Conservation (phyloP, 139 green algal genomes). For the Trebouxia sp. region DNA sequence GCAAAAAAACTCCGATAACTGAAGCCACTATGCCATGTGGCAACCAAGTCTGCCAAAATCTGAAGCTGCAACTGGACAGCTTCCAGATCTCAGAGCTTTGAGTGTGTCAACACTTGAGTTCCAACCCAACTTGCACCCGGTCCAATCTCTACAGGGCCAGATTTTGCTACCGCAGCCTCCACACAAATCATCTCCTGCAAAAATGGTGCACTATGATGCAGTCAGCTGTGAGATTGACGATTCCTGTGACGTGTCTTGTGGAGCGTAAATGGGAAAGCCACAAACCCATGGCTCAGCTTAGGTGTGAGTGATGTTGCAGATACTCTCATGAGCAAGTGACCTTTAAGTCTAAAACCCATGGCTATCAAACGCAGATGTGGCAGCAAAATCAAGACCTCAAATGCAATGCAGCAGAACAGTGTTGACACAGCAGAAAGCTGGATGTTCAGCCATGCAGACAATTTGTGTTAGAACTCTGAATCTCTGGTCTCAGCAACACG, state of each 20-base stretch:
- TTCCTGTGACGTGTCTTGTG: too few species aligned
- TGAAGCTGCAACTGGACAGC: too few species aligned
- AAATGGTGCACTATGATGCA: not conserved
- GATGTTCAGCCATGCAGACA: not conserved
- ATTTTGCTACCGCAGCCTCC: constrained; percentile 69
- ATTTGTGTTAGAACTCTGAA: not conserved
- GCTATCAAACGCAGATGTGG: not conserved
- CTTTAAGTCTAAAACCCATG: not conserved
- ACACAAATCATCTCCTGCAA: constrained; percentile 72
- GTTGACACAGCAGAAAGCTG: not conserved
- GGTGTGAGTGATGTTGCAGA: too few species aligned
- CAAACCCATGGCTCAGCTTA: too few species aligned
- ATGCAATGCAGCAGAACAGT: not conserved
- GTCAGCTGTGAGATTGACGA: too few species aligned
- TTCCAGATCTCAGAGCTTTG: constrained; percentile 27
- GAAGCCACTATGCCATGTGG: too few species aligned
- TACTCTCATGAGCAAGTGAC: too few species aligned
- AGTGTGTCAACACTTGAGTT: constrained; percentile 42
- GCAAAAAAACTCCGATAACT: too few species aligned
- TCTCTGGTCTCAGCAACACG: not conserved
- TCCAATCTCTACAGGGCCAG: constrained; percentile 52
- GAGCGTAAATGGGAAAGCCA: too few species aligned
- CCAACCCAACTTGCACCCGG: constrained; percentile 54
- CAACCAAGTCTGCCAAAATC: too few species aligned
- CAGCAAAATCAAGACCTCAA: not conserved